Evolutionary conservation across 768 basidiomycete species (phyloP), one percentile per base, ranked within the genome.

Genomic region (Tylopilus sp.): DNA sequence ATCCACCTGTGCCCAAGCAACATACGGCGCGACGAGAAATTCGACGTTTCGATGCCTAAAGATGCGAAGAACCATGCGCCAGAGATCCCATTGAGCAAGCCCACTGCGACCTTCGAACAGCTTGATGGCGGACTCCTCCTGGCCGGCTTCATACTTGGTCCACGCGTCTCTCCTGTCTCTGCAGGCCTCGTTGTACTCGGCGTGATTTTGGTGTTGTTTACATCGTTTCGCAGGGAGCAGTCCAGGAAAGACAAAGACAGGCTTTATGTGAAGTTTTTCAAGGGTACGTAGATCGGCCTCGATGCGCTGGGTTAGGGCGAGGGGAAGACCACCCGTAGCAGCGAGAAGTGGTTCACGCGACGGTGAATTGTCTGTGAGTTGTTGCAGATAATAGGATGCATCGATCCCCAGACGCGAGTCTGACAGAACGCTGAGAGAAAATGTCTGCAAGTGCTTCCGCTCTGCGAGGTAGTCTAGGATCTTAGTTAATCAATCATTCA

Each of bases 211-310:
- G 36, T 58, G 58, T 11, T 63, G 65, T 69, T 88, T 88, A 73
- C 78, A 79, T 50, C 87, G 82, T 56, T 84, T 85, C 59, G 83
- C 83, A 1, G 91, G 88, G 1, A 83, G 74, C 28, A 99, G 76
- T 4, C 97, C 97, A 15, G 91, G 84, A 71, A 98, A 98, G 45
- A 99, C 91, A 62, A 99, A 95, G n/a, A 99, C 92, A 20, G 97
- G 97, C 67, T 95, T 97, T 78, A 99, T 98, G 58, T 81, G 85
- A 30, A 90, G 76, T 71, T 86, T 87, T 77, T 97, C 94, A 65
- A 98, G 85, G 13, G 81, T 75, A 43, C 95, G 88, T 41, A 98
- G 77, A 76, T 99, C 95, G 35, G 83, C 77, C 72, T 98, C 95
- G 68, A 99, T 91, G 57, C 91, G 86, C 59, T 80, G 78, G 21